Evolutionary conservation across 1,284 basidiomycete genomes (phyloP).

Genomic region (Melampsora abietis-canadensis): DNA sequence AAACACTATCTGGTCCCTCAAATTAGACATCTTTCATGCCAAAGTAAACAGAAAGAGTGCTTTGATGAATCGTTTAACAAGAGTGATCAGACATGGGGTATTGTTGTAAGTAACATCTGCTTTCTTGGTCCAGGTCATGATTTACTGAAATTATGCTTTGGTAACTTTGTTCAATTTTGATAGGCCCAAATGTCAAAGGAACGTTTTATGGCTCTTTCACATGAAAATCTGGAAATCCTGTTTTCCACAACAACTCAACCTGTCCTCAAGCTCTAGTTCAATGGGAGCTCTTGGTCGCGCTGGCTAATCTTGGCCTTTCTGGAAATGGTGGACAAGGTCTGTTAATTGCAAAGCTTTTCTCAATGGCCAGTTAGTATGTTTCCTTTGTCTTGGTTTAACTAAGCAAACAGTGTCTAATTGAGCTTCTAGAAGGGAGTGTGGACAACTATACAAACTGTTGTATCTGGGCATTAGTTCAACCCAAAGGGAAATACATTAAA

Average conservation of each 20-base stretch:
- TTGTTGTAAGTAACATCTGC: too few species aligned
- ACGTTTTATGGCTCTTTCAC: too few species aligned
- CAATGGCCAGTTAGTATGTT: slow-evolving; percentile 2
- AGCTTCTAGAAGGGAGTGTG: background rate
- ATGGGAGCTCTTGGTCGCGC: slow-evolving; percentile 5
- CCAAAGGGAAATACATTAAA: too few species aligned
- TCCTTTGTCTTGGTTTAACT: background rate
- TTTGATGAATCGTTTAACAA: too few species aligned
- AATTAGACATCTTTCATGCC: too few species aligned
- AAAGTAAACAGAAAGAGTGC: too few species aligned
- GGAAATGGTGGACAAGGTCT: slow-evolving; percentile 3
- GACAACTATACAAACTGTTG: background rate
- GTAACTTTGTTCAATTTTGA: too few species aligned
- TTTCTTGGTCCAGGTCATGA: too few species aligned
- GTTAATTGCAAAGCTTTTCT: slow-evolving; percentile 1
- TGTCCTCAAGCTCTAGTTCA: background rate
- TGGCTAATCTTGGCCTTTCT: slow-evolving; percentile 3
- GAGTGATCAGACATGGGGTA: too few species aligned
- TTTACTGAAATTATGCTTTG: too few species aligned
- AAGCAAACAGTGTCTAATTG: background rate
- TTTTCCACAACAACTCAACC: slow-evolving; percentile 6
- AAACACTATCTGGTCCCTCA: too few species aligned
- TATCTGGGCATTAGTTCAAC: background rate
- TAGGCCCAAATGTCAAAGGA: too few species aligned
- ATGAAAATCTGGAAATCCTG: background rate